These are phyloP conservation scores for Epichloe brachyelytri DNA, from an alignment of 2,329 filamentous ascomycete species.

Conservation along the genomic window DNA sequence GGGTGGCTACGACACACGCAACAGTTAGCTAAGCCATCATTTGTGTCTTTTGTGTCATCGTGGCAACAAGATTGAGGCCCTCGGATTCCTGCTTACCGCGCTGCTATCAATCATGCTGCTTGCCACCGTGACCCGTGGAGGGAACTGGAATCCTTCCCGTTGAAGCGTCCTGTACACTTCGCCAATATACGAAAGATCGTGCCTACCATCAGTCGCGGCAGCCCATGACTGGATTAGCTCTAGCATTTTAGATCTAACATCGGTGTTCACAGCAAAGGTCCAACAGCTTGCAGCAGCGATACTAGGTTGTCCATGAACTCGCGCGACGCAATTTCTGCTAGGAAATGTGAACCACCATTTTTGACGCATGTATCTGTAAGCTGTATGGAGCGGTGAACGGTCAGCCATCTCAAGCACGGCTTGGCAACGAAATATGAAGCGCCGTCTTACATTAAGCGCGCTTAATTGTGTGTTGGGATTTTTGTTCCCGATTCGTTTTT, in stretches of 20 bases:
- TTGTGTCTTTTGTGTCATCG: neutral
- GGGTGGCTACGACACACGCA: conserved; percentile 49
- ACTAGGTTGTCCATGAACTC: conserved; percentile 98
- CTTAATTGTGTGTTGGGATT: conserved; percentile 96
- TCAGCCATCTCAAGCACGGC: neutral
- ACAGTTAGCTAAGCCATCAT: neutral
- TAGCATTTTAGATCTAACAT: conserved; percentile 81
- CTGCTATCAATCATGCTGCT: conserved; percentile 97
- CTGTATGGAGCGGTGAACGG: conserved; percentile 27
- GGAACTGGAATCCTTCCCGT: conserved; percentile 77
- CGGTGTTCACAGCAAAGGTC: conserved; percentile 61
- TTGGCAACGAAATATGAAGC: neutral
- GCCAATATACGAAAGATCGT: conserved; percentile 72
- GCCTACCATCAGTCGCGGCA: conserved; percentile 70
- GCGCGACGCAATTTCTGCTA: conserved; percentile 85
- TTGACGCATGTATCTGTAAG: conserved; percentile 98
- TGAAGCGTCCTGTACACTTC: conserved; percentile 78
- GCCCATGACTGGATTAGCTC: conserved; percentile 93
- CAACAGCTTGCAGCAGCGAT: conserved; percentile 74
- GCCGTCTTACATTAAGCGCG: conserved; percentile 61
- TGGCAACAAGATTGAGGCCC: neutral
- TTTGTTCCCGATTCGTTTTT: conserved; percentile 88
- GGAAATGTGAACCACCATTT: conserved; percentile 92
- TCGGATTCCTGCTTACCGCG: conserved; percentile 44
- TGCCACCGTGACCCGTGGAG: conserved; percentile 73